Base-by-base conservation (phyloP, 495 filamentous ascomycete genomes). In the Monascus purpureus region DNA sequence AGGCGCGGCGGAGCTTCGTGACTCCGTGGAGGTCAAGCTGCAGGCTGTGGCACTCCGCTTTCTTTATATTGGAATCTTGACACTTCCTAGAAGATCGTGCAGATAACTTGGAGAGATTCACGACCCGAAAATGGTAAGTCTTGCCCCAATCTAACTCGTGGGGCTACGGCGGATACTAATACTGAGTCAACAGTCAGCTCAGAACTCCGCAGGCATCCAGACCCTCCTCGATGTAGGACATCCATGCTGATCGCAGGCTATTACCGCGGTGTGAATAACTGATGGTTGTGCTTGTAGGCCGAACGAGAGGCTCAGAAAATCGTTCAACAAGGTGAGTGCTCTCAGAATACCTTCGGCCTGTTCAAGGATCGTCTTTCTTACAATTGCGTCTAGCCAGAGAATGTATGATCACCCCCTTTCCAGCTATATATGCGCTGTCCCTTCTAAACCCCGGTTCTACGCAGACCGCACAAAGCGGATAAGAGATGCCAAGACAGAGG, bases 301-400 rank as follows among this genome's bases (percentile, higher is more conserved):
- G 90, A 97, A 73, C 79, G 84, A 65, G 90, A 97, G 62, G 90
- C 90, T 42, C 86, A 94, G 62, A 95, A 94, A 70, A 97, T 96
- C 55, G 90, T 97, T 19, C 87, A 95, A 56, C 81, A 87, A 77
- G 76, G 86, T 90, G 48, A 23, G 59, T 49, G n/a, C 28, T 35
- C 12, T 27, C 9, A 28, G 16, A 15, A 9, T 17, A 3, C 11
- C 29, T 28, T 31, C 19, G 25, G 14, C 26, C 20, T 38, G 27
- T 31, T 37, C 16, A 26, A 28, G 29, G 27, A 36, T 25, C 40
- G 50, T 54, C 67, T 36, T 36, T 33, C 42, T 28, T 9, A 16
- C 40, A 33, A 33, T 40, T 26, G n/a, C 24, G 5, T 53, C 30
- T 43, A 81, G 78, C 78, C 37, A 64, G 78, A 71, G 78, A 83